Evolutionary conservation across 2,329 filamentous ascomycete species (phyloP).

Genomic region (Pseudogymnoascus sp.): DNA sequence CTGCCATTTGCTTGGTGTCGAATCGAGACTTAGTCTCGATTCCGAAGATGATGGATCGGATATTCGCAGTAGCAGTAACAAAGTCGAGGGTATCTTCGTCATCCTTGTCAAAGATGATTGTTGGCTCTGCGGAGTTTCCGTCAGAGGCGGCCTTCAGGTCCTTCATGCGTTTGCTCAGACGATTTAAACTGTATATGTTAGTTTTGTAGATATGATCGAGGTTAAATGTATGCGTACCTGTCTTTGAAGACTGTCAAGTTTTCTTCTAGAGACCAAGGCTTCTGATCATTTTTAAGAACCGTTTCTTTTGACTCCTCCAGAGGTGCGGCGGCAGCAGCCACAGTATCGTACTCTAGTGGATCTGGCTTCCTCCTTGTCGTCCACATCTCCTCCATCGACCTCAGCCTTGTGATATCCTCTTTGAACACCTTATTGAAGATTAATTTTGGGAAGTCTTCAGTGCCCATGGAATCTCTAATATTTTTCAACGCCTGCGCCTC

Average conservation of each 20-base stretch:
- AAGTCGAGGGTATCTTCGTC: conserved; percentile 93
- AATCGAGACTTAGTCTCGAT: conserved; percentile 88
- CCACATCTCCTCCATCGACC: conserved; percentile 95
- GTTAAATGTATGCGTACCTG: conserved; percentile 37
- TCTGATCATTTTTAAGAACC: conserved; percentile 61
- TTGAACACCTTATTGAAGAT: conserved; percentile 93
- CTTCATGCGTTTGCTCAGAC: conserved; percentile 67
- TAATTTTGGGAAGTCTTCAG: conserved; percentile 64
- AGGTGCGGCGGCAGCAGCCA: conserved; percentile 37
- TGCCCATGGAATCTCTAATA: conserved; percentile 76
- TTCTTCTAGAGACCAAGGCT: conserved; percentile 72
- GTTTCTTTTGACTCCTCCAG: conserved; percentile 39
- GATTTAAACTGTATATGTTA: conserved; percentile 48
- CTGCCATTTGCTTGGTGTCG: conserved; percentile 98
- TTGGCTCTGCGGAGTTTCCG: conserved; percentile 47
- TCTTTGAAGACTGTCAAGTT: conserved; percentile 82
- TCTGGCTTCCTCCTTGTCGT: conserved; percentile 70
- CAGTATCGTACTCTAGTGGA: conserved; percentile 59
- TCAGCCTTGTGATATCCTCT: conserved; percentile 72
- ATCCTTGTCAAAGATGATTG: conserved; percentile 91
- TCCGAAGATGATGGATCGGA: conserved; percentile 80
- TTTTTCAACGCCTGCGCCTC: conserved; percentile 78
- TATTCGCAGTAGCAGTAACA: conserved; percentile 81
- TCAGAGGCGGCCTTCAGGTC: conserved; percentile 47
- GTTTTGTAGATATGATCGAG: neutral